phyloP scores from a whole-genome alignment of 73 alveolate genomes.

The Paramecium sonneborni region DNA sequence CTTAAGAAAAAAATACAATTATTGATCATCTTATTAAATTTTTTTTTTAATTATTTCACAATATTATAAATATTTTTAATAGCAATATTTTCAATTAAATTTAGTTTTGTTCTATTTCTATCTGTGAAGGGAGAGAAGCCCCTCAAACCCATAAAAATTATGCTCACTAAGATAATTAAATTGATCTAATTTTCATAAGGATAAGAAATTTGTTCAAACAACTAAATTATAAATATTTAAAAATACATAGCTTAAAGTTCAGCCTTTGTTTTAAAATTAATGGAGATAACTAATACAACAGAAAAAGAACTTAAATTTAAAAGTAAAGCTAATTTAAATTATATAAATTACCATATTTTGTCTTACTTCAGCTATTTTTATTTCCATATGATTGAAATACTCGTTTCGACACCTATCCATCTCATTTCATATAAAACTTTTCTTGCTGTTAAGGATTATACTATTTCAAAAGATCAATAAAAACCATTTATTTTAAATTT shows the following conservation, averaged over 20 bases:
- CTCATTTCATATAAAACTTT: background rate
- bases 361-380: background rate
- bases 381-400: background rate
- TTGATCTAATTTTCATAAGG: background rate
- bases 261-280: background rate
- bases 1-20: too few relatives aligned
- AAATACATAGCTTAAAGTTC: background rate
- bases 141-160: background rate
- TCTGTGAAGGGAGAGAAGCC: background rate
- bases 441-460: background rate
- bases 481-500: background rate
- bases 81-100: background rate
- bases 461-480: background rate
- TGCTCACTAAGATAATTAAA: background rate
- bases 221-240: background rate
- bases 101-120: background rate
- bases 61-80: background rate
- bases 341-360: background rate
- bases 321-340: background rate
- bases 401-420: background rate
- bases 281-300: background rate
- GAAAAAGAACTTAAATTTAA: background rate
- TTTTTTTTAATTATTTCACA: too few relatives aligned
- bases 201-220: background rate
- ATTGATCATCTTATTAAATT: too few relatives aligned